Percentiles rank a stretch among this genome's conserved stretches.
Conservation (phyloP, 345 rosid genomes). For the Rhodomyrtus tomentosa region DNA sequence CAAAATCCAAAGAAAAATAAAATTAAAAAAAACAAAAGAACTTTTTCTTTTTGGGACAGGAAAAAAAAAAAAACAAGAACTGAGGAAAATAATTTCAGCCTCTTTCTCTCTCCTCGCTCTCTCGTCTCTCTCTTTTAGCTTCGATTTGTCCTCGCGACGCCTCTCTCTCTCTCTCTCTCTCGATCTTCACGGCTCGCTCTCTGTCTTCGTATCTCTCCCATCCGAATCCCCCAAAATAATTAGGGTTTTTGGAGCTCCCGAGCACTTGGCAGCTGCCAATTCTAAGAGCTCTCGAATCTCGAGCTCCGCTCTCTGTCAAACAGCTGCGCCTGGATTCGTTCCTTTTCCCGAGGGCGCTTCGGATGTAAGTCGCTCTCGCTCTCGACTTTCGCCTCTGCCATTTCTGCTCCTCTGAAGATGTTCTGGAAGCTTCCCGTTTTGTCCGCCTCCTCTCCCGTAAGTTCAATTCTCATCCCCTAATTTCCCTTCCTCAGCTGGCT, state of each 20-base stretch:
- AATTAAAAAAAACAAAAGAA: no score
- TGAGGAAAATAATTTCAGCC: not conserved
- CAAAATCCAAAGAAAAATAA: not conserved
- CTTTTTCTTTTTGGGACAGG: no score
- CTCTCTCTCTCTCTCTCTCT: slow-evolving; percentile 8
- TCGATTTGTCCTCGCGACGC: not conserved
- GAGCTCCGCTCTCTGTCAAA: not conserved
- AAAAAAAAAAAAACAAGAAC: not conserved
- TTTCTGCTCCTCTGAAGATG: slow-evolving; percentile 27
- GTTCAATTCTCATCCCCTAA: slow-evolving; percentile 5
- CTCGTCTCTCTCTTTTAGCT: not conserved
- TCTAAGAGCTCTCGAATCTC: slow-evolving; percentile 1
- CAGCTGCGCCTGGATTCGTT: not conserved
- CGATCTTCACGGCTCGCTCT: slow-evolving; percentile 23
- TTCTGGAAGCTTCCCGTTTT: slow-evolving; percentile 93
- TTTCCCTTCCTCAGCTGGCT: not conserved
- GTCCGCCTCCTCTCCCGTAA: slow-evolving; percentile 91
- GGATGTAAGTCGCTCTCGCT: slow-evolving; percentile 5
- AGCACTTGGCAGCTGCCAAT: not conserved
- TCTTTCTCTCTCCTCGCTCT: not conserved
- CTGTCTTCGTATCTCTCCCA: not conserved
- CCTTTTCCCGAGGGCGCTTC: slow-evolving; percentile 8
- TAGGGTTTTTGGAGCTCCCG: not conserved
- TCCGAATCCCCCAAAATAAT: not conserved
- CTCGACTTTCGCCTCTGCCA: not conserved